A percentile compares a stretch with the other conserved stretches of the same genome.
Evolutionary conservation across 2,329 filamentous ascomycete species (phyloP).

Genomic region (Fusarium sororula): DNA sequence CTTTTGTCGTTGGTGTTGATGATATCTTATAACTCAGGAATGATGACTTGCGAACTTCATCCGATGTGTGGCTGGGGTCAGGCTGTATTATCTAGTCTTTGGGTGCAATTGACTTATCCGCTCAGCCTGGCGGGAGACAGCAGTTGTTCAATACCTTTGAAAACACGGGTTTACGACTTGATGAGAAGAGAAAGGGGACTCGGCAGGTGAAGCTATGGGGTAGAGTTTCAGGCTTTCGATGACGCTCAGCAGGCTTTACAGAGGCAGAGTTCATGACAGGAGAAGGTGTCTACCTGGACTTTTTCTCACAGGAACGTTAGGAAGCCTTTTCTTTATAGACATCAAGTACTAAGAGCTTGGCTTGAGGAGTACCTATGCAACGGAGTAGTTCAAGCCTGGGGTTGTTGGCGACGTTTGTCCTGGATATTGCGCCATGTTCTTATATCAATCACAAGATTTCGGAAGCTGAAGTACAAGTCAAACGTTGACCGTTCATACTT

Average conservation of each 20-base stretch:
- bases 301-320: accelerated
- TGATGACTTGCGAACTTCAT: neutral
- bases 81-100: neutral
- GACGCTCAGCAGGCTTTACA: neutral
- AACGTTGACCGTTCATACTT: neutral
- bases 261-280: neutral
- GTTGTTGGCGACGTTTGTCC: slow-evolving; percentile 24
- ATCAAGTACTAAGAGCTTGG: accelerated
- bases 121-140: neutral
- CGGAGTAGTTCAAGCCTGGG: neutral
- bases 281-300: no score
- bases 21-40: neutral
- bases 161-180: neutral
- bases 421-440: slow-evolving; percentile 26
- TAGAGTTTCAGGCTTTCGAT: neutral
- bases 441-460: slow-evolving; percentile 17
- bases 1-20: neutral
- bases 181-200: neutral
- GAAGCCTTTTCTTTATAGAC: accelerated
- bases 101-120: neutral
- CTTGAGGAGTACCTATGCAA: neutral
- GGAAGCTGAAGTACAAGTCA: neutral
- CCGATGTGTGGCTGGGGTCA: no score
- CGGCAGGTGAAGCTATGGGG: neutral
- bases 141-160: no score